phyloP scores from a whole-genome alignment of 2,329 filamentous ascomycete species.

The Stachybotrys echinatus region DNA sequence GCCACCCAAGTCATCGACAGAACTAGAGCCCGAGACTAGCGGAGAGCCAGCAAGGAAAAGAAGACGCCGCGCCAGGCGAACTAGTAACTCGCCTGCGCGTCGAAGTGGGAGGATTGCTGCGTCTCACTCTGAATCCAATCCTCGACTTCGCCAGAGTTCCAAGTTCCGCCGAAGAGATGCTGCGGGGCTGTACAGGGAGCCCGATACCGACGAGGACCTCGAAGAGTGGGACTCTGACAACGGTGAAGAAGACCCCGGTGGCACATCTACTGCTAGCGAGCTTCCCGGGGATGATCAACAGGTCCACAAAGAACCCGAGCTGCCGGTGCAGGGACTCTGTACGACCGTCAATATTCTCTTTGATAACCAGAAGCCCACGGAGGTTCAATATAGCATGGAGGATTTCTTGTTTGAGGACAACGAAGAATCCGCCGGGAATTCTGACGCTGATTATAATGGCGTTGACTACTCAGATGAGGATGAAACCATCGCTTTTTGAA shows the following conservation, averaged over 20 bases:
- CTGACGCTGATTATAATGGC: conserved; percentile 52
- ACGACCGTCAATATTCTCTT: conserved; percentile 65
- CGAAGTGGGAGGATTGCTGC: conserved; percentile 31
- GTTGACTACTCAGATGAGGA: conserved; percentile 25
- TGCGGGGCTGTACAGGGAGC: conserved; percentile 35
- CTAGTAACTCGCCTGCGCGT: conserved; percentile 21
- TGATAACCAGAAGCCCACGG: conserved; percentile 69
- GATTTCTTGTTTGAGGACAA: conserved; percentile 62
- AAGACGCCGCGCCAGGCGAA: conserved; percentile 6
- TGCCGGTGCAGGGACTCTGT: conserved; percentile 62
- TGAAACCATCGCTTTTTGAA: background rate
- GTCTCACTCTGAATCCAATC: conserved; percentile 17
- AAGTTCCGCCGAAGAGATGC: conserved; percentile 9
- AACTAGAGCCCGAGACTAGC: conserved; percentile 2
- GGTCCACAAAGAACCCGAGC: conserved; percentile 1
- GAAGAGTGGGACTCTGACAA: conserved; percentile 24
- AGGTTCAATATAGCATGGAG: conserved; percentile 62
- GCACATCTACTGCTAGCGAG: conserved; percentile 1
- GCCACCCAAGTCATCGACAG: conserved; percentile 26
- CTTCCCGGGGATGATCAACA: conserved; percentile 7
- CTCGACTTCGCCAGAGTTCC: conserved; percentile 10
- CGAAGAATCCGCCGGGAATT: conserved; percentile 51
- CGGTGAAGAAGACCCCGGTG: conserved; percentile 9
- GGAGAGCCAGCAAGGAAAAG: conserved; percentile 8
- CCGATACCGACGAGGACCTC: conserved; percentile 38